Evolutionary conservation across 2,329 filamentous ascomycete species (phyloP).

Genomic region (Ceratocystis destructans): DNA sequence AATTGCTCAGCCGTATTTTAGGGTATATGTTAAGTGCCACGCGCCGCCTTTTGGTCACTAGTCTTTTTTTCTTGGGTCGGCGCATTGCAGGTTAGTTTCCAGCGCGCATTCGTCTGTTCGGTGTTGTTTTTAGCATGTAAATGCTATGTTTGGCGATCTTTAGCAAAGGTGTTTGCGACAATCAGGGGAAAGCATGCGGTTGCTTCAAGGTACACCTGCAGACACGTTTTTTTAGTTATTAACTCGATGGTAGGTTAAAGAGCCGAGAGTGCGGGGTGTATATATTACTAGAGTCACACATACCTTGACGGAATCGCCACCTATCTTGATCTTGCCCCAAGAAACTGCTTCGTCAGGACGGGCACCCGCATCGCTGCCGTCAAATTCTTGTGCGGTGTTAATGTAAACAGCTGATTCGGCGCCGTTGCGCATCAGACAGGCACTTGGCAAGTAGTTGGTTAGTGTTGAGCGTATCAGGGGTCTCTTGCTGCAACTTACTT

Average conservation of each 20-base stretch:
- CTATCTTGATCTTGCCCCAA: slow-evolving; percentile 94
- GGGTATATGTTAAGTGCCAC: slow-evolving; percentile 1
- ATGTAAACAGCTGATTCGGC: slow-evolving; percentile 95
- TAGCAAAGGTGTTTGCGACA: slow-evolving; percentile 53
- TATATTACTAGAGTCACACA: slow-evolving; percentile 20
- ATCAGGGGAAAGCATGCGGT: slow-evolving; percentile 53
- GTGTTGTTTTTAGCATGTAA: background rate
- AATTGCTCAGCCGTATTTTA: background rate
- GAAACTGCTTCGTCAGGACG: slow-evolving; percentile 92
- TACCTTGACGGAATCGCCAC: slow-evolving; percentile 81
- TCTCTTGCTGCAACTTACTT: slow-evolving; percentile 35
- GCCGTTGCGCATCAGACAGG: slow-evolving; percentile 92
- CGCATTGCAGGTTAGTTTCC: background rate
- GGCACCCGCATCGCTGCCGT: slow-evolving; percentile 90
- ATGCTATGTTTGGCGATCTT: slow-evolving; percentile 27
- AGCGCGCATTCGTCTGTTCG: background rate
- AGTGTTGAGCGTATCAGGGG: background rate
- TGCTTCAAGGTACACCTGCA: slow-evolving; percentile 49
- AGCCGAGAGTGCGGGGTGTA: background rate
- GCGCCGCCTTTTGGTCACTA: background rate
- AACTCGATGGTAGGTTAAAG: background rate
- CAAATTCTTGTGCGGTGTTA: slow-evolving; percentile 94
- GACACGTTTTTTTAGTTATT: background rate
- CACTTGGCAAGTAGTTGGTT: slow-evolving; percentile 27
- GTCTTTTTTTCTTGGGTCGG: background rate